Percentiles rank a stretch among this genome's conserved stretches.
phyloP scores from a whole-genome alignment of 805 yeast species.

The Pichia membranifaciens region DNA sequence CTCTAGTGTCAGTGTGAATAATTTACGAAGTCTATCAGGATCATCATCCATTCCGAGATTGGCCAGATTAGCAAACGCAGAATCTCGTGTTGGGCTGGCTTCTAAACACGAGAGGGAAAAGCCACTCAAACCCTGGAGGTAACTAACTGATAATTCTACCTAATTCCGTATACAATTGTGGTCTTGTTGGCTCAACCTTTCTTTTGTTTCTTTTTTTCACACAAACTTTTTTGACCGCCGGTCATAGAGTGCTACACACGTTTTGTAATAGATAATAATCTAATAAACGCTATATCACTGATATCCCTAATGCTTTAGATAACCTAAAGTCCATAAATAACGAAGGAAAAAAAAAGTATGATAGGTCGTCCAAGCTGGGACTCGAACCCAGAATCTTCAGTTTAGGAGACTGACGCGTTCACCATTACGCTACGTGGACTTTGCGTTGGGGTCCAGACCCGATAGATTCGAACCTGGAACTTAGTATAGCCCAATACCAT shows the following conservation, averaged over 20 bases:
- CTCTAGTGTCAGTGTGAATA: neutral
- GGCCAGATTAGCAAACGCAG: conserved; percentile 11
- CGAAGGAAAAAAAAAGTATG: neutral
- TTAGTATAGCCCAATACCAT: neutral
- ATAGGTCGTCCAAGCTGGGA: conserved; percentile 15
- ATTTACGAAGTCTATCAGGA: neutral
- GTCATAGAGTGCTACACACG: no score
- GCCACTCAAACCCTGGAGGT: conserved; percentile 6
- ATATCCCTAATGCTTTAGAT: no score
- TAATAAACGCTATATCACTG: no score
- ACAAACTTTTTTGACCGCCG: no score
- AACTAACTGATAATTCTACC: no score
- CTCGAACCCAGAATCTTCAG: conserved; percentile 17
- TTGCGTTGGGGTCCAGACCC: conserved; percentile 21
- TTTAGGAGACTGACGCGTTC: conserved; percentile 17
- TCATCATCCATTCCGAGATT: conserved; percentile 15
- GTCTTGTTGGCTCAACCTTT: neutral
- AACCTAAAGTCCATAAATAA: no score
- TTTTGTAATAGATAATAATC: no score
- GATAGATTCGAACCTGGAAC: conserved; percentile 1
- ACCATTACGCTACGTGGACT: conserved; percentile 17
- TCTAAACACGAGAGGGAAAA: conserved; percentile 2
- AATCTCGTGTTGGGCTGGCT: conserved; percentile 6
- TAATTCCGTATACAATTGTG: neutral
- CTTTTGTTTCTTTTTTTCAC: no score